Evolutionary conservation across 495 filamentous ascomycete species (phyloP).

Genomic region (Podospora conica): DNA sequence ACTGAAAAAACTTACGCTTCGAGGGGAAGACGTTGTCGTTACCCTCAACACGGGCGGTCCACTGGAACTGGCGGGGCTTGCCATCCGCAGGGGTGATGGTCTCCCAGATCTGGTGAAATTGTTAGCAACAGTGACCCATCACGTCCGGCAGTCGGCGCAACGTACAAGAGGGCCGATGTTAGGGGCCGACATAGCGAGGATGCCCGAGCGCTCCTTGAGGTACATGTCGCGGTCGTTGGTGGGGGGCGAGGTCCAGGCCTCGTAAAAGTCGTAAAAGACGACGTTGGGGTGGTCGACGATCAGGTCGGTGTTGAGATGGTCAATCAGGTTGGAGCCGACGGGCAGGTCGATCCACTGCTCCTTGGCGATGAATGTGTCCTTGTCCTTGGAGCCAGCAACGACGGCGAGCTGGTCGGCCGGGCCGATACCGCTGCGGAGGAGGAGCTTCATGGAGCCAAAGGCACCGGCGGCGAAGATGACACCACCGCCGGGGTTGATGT

Average conservation of each 20-base stretch:
- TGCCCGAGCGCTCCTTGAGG: slow-evolving; percentile 48
- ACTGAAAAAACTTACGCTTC: slow-evolving; percentile 21
- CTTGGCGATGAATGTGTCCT: slow-evolving; percentile 45
- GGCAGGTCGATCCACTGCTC: slow-evolving; percentile 64
- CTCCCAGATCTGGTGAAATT: slow-evolving; percentile 42
- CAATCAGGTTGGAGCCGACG: slow-evolving; percentile 67
- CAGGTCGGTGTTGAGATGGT: slow-evolving; percentile 66
- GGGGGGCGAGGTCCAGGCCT: slow-evolving; percentile 45
- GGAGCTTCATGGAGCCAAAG: slow-evolving; percentile 67
- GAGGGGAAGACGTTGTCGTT: slow-evolving; percentile 31
- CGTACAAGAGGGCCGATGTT: slow-evolving; percentile 54
- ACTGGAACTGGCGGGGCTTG: slow-evolving; percentile 59
- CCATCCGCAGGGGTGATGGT: slow-evolving; percentile 53
- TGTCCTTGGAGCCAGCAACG: slow-evolving; percentile 47
- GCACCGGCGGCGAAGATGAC: slow-evolving; percentile 65
- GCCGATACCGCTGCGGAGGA: slow-evolving; percentile 57
- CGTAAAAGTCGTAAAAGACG: slow-evolving; percentile 60
- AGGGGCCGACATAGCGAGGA: slow-evolving; percentile 63
- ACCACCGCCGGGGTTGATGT: slow-evolving; percentile 53
- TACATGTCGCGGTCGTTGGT: slow-evolving; percentile 31
- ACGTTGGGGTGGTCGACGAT: slow-evolving; percentile 57
- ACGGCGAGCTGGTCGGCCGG: slow-evolving; percentile 53
- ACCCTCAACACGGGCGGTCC: slow-evolving; percentile 58
- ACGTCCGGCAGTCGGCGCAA: not conserved
- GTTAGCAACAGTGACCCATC: slow-evolving; percentile 12